A percentile compares a stretch with the other conserved stretches of the same genome.
Conservation (phyloP, 495 filamentous ascomycete genomes). For the Thozetella sp. region DNA sequence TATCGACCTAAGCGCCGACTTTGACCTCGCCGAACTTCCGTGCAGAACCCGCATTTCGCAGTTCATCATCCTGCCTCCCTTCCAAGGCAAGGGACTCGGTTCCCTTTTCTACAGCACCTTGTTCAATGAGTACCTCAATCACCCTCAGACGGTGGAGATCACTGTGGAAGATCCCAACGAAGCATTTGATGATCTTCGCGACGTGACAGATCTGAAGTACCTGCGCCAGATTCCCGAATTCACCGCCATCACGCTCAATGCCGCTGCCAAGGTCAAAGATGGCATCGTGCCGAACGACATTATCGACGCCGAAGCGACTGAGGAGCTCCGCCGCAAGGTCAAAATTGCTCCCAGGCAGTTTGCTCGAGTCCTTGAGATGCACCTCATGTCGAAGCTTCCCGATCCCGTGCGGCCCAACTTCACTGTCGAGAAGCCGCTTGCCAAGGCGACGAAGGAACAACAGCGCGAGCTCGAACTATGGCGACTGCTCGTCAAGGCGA, state of each 20-base stretch:
- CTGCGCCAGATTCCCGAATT: conserved; percentile 59
- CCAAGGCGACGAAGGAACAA: conserved; percentile 28
- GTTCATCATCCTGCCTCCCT: conserved; percentile 90
- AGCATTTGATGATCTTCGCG: conserved; percentile 87
- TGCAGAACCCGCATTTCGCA: conserved; percentile 86
- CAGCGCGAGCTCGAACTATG: conserved; percentile 71
- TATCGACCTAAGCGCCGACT: conserved; percentile 14
- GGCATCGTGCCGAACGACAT: conserved; percentile 60
- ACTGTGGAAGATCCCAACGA: conserved; percentile 97
- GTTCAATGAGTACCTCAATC: conserved; percentile 61
- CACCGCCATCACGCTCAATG: conserved; percentile 52
- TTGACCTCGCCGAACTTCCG: conserved; percentile 45
- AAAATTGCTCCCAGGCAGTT: conserved; percentile 93
- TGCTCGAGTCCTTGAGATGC: conserved; percentile 82
- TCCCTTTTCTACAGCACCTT: conserved; percentile 79
- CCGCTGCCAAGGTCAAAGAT: conserved; percentile 27
- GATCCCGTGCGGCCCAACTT: conserved; percentile 55
- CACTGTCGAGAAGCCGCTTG: conserved; percentile 15
- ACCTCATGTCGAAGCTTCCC: conserved; percentile 77
- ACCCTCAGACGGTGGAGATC: conserved; percentile 72
- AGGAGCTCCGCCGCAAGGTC: conserved; percentile 60
- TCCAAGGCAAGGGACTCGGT: conserved; percentile 79
- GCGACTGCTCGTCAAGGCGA: conserved; percentile 79
- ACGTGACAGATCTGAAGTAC: conserved; percentile 76
- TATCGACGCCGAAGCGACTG: conserved; percentile 58